Evolutionary conservation across 805 yeast genomes (phyloP).

Genomic region (Starmerella bombicola): DNA sequence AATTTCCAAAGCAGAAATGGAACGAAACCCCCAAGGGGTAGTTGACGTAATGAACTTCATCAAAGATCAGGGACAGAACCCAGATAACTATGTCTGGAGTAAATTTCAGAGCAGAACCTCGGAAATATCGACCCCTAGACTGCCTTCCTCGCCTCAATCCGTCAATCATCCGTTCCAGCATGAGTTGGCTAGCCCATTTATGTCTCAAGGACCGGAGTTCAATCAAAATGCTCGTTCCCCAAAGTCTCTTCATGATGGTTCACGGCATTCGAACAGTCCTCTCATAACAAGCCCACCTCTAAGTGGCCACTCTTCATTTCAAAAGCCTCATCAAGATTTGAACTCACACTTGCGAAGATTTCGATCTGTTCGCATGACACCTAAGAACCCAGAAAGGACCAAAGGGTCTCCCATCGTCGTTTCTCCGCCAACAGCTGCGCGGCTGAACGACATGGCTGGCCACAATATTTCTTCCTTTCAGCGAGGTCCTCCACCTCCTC

Average conservation of each 20-base stretch:
- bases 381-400: constrained; percentile 1
- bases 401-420: neutral
- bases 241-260: constrained; percentile 9
- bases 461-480: constrained; percentile 9
- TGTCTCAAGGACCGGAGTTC: constrained; percentile 2
- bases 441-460: neutral
- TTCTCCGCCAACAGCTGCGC: constrained; percentile 4
- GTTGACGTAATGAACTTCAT: constrained; percentile 83
- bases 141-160: neutral
- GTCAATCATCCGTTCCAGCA: neutral
- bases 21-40: constrained; percentile 87
- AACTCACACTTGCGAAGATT: too few relatives aligned
- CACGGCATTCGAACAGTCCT: neutral
- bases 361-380: constrained; percentile 5
- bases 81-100: constrained; percentile 21
- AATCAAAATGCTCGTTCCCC: constrained; percentile 8
- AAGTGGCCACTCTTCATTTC: too few relatives aligned
- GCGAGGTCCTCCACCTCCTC: constrained; percentile 29
- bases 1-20: constrained; percentile 73
- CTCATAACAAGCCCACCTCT: constrained; percentile 1
- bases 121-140: too few relatives aligned
- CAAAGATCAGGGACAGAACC: constrained; percentile 19
- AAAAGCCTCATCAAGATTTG: too few relatives aligned
- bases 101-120: constrained; percentile 20
- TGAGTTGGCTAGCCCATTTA: constrained; percentile 14